phyloP scores from a whole-genome alignment of 805 yeast species.

The Kodamaea fukazawae region DNA sequence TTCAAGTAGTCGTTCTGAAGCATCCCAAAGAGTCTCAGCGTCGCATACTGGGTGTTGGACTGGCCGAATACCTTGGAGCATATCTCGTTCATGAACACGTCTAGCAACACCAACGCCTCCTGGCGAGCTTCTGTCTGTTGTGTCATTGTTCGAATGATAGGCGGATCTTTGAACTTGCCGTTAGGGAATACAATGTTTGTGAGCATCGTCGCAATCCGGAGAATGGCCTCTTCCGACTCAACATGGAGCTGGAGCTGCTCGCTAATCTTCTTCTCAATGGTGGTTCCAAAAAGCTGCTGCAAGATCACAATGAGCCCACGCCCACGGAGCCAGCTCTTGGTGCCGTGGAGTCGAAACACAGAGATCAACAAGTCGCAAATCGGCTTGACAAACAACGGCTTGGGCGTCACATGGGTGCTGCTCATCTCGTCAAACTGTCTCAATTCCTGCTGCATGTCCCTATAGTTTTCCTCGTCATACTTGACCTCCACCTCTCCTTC shows the following conservation, averaged over 20 bases:
- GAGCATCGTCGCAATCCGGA: constrained; percentile 28
- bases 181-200: constrained; percentile 38
- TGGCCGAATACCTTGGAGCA: constrained; percentile 74
- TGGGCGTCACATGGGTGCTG: constrained; percentile 25
- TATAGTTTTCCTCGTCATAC: constrained; percentile 27
- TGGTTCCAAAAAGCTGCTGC: constrained; percentile 84
- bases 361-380: constrained; percentile 73
- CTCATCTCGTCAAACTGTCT: constrained; percentile 46
- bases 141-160: constrained; percentile 43
- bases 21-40: constrained; percentile 57
- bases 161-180: constrained; percentile 49
- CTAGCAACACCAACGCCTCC: constrained; percentile 59
- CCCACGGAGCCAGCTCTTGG: constrained; percentile 80
- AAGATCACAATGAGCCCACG: constrained; percentile 75
- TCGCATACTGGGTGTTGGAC: constrained; percentile 61
- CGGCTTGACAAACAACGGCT: constrained; percentile 60
- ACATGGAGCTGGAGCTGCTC: constrained; percentile 37
- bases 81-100: constrained; percentile 57
- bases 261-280: constrained; percentile 70
- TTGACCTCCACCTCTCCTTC: constrained; percentile 6
- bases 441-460: constrained; percentile 55
- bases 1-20: constrained; percentile 73
- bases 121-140: constrained; percentile 54
- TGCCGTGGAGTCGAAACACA: constrained; percentile 61
- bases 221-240: constrained; percentile 44